Evolutionary conservation across 108 stramenopile genomes (phyloP), one percentile per base, ranked within the genome.

Genomic region (Cafeteria roenbergensis): DNA sequence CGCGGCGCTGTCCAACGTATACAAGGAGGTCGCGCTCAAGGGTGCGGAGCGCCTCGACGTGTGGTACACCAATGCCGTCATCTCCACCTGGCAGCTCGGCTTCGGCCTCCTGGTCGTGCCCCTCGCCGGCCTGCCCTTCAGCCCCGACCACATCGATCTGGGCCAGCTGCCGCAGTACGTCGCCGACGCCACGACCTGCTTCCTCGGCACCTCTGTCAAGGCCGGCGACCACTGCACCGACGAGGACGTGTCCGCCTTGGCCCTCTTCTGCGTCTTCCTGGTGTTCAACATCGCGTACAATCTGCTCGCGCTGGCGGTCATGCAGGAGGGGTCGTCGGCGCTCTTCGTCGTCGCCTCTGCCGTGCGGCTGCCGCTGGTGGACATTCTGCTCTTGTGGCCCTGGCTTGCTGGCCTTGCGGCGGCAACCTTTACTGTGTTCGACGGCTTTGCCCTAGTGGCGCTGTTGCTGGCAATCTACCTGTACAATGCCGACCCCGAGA

Each of bases 301-400:
- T 22, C 9, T 61, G 30, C 59, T 61, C 34, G 30, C 30, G 59
- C 59, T 61, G 34, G 34, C 20, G 36, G 30, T 61, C 3, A 29
- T 61, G 20, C 8, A 38, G 59, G 20, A 22, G 8, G 59, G 59
- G 21, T 26, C 22, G 17, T 29, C 20, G 17, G 59, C 30, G 22
- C 37, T 61, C 20, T 61, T 61, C n/a, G 59, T 61, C 29, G 59
- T 61, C 24, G 59, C 59, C 2, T 61, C 59, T 61, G 37, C 59
- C 2, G 9, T 12, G 9, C 34, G 59, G 2, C n/a, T 61, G 37
- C 59, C 59, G 2, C 34, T 61, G 21, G 59, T 61, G 20, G 59
- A 61, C 37, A 35, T 61, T 21, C n/a, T 61, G 37, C 59, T 61
- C 24, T 3, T 27, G n/a, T 61, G 59, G 59, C 9, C 8, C 2